Conservation (phyloP, 257 asterid species). For the Nicotiana benthamiana region DNA sequence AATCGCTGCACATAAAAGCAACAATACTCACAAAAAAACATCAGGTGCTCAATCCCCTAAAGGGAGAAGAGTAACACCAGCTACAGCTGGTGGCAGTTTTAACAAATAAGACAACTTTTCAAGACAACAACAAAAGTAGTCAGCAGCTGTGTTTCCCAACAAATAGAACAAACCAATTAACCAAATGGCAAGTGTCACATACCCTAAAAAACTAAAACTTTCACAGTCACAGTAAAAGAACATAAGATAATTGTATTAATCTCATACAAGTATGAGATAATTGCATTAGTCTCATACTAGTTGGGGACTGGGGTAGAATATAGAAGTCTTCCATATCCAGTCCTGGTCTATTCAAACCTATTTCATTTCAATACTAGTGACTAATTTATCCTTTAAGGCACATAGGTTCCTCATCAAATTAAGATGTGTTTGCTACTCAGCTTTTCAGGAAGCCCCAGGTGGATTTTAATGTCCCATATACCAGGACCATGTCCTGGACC, state of each 20-base stretch:
- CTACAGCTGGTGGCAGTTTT: conserved; percentile 63
- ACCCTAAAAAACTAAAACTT: conserved; percentile 34
- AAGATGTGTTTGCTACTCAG: neutral
- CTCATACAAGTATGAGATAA: too few species aligned
- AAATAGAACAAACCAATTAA: conserved; percentile 57
- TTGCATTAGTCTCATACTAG: neutral
- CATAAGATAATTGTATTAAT: conserved; percentile 42
- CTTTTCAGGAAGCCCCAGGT: neutral
- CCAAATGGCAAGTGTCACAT: conserved; percentile 47
- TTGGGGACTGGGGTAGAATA: too few species aligned
- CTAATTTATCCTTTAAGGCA: neutral
- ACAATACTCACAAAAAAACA: conserved; percentile 81
- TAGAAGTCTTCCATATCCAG: neutral
- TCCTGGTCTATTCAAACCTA: neutral
- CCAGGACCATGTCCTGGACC: conserved; percentile 9
- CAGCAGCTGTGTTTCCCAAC: conserved; percentile 80
- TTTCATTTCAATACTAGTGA: neutral
- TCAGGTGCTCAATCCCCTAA: conserved; percentile 90
- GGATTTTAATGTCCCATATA: conserved; percentile 4
- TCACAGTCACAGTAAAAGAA: conserved; percentile 66
- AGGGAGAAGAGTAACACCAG: conserved; percentile 86
- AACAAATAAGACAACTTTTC: conserved; percentile 50
- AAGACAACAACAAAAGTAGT: conserved; percentile 65
- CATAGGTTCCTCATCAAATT: too few species aligned
- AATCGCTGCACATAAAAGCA: conserved; percentile 54